phyloP scores from a whole-genome alignment of 192 early-diverging fungal genomes.

The Bifiguratus adelaidae region DNA sequence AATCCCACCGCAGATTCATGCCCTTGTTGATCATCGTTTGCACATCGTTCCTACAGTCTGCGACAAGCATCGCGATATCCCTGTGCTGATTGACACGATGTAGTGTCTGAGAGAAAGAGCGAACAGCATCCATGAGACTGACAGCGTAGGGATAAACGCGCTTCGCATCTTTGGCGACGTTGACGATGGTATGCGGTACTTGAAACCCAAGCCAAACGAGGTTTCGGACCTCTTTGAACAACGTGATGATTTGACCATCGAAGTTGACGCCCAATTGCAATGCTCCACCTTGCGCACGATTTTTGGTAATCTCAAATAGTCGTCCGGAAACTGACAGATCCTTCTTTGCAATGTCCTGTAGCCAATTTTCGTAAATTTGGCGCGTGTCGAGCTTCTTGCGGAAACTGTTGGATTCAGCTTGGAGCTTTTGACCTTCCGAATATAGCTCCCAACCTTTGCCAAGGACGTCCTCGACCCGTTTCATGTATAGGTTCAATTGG shows the following conservation, averaged over 20 bases:
- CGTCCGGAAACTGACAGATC: constrained; percentile 80
- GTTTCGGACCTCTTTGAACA: constrained; percentile 99
- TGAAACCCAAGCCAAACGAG: constrained; percentile 92
- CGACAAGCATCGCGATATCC: constrained; percentile 70
- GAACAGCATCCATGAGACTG: constrained; percentile 87
- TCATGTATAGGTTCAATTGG: constrained; percentile 93
- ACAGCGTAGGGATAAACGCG: constrained; percentile 98
- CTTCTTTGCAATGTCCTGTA: constrained; percentile 65
- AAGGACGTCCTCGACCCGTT: constrained; percentile 93
- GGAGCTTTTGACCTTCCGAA: constrained; percentile 91
- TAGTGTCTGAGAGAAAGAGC: constrained; percentile 83
- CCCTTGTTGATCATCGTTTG: constrained; percentile 76
- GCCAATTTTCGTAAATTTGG: constrained; percentile 88
- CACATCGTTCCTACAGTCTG: constrained; percentile 91
- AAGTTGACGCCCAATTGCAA: constrained; percentile 88
- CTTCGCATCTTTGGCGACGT: constrained; percentile 91
- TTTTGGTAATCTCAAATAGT: constrained; percentile 81
- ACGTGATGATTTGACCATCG: constrained; percentile 84
- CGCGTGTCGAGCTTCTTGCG: constrained; percentile 89
- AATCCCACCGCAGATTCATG: constrained; percentile 84
- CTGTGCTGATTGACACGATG: constrained; percentile 67
- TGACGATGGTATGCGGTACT: constrained; percentile 83
- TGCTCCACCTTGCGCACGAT: constrained; percentile 58
- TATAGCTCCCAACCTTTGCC: constrained; percentile 97
- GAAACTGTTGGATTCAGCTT: constrained; percentile 82